phyloP scores from a whole-genome alignment of 257 asterid species.

The Gentiana straminea region DNA sequence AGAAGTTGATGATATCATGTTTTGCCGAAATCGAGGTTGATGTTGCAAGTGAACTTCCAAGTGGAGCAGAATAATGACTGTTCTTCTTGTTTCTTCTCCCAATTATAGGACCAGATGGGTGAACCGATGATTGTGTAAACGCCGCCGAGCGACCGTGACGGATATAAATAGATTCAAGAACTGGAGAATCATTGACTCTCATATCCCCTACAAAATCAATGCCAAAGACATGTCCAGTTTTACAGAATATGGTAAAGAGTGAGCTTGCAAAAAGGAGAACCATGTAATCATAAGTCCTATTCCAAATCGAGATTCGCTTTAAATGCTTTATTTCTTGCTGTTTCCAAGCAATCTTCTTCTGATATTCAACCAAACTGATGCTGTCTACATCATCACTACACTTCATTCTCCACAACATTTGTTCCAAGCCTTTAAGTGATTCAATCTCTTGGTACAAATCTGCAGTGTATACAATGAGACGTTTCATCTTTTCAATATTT shows the following conservation, averaged over 20 bases:
- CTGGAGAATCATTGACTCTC: conserved; percentile 36
- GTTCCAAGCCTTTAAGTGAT: conserved; percentile 66
- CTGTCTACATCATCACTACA: conserved; percentile 44
- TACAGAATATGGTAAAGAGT: conserved; percentile 53
- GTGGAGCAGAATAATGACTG: conserved; percentile 51
- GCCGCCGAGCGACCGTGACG: conserved; percentile 52
- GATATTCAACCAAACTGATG: conserved; percentile 65
- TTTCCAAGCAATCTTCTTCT: conserved; percentile 68
- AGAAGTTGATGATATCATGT: conserved; percentile 26
- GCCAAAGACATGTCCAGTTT: conserved; percentile 81
- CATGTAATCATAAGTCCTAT: conserved; percentile 61
- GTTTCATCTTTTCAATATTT: conserved; percentile 67
- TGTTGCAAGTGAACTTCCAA: conserved; percentile 28
- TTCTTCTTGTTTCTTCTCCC: conserved; percentile 27
- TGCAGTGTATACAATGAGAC: conserved; percentile 34
- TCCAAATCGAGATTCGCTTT: conserved; percentile 67
- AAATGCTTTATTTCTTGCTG: conserved; percentile 65
- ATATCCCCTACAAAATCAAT: conserved; percentile 26
- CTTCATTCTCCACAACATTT: conserved; percentile 65
- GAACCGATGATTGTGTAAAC: conserved; percentile 65
- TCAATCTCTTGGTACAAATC: conserved; percentile 82
- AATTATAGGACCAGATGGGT: conserved; percentile 57
- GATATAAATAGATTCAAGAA: conserved; percentile 28
- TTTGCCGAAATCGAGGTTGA: conserved; percentile 34
- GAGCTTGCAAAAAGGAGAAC: conserved; percentile 68